Percentiles rank a stretch among this genome's conserved stretches.
Evolutionary conservation across 495 filamentous ascomycete species (phyloP).

Genomic region (Podospora anserina): DNA sequence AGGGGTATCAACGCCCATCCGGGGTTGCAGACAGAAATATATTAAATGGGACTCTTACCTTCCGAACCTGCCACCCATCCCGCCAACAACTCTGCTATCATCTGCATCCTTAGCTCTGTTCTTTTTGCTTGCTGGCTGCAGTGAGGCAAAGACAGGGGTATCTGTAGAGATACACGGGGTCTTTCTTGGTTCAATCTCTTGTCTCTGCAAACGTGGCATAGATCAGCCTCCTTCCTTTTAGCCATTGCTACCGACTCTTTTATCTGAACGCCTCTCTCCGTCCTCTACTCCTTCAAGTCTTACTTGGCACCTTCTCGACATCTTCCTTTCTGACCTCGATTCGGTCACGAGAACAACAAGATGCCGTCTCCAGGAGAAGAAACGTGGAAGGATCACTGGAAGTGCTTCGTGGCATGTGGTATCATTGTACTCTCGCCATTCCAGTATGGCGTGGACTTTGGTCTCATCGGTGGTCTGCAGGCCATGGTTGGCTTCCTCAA

Average conservation of each 20-base stretch:
- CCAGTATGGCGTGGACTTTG: conserved; percentile 63
- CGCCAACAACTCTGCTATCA: neutral
- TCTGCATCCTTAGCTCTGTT: neutral
- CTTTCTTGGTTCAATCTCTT: neutral
- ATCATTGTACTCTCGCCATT: conserved; percentile 54
- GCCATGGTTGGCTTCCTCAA: conserved; percentile 61
- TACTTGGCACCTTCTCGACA: neutral
- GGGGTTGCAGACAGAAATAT: neutral
- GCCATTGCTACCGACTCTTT: neutral
- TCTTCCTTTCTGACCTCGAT: neutral
- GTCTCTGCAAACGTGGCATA: neutral
- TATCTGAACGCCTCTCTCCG: neutral
- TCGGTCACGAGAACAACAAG: neutral
- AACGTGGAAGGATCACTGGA: conserved; percentile 39
- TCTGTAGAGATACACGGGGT: neutral
- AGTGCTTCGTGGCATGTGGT: conserved; percentile 42
- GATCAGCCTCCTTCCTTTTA: neutral
- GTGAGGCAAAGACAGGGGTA: neutral
- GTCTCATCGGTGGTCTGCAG: conserved; percentile 58
- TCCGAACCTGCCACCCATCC: neutral
- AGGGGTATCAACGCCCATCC: neutral
- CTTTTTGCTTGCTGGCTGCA: neutral
- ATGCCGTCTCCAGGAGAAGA: conserved; percentile 15
- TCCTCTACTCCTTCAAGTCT: neutral
- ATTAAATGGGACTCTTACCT: neutral